phyloP scores from a whole-genome alignment of 768 basidiomycete species.

The Collybiopsis confluens region DNA sequence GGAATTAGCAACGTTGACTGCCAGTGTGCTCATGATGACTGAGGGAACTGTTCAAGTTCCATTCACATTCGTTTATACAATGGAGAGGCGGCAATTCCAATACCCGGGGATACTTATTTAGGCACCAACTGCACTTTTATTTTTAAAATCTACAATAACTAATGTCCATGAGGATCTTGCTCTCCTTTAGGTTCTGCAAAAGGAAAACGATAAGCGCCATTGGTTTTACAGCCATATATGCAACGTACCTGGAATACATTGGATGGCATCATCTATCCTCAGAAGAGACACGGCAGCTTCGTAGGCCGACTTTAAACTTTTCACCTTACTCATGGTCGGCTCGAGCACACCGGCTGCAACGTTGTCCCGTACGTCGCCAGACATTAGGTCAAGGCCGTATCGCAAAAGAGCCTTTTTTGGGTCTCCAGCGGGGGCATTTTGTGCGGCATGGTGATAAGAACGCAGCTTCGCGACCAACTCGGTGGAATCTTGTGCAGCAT shows the following conservation, averaged over 20 bases:
- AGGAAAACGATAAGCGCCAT: constrained; percentile 14
- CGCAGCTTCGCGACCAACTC: constrained; percentile 96
- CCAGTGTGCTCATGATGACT: constrained; percentile 30
- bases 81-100: too few species aligned
- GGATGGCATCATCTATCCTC: constrained; percentile 95
- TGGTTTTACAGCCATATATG: constrained; percentile 3
- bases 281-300: constrained; percentile 94
- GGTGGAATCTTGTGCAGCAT: constrained; percentile 98
- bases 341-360: constrained; percentile 90
- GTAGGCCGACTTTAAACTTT: constrained; percentile 94
- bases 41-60: too few species aligned
- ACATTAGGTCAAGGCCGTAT: constrained; percentile 92
- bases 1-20: constrained; percentile 43
- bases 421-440: constrained; percentile 86
- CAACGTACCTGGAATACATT: constrained; percentile 76
- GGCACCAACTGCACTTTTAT: too few species aligned
- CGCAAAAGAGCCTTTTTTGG: constrained; percentile 87
- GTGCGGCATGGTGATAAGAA: constrained; percentile 95
- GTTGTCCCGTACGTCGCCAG: constrained; percentile 95
- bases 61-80: too few species aligned
- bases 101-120: too few species aligned
- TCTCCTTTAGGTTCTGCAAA: constrained; percentile 65
- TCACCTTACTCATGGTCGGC: constrained; percentile 96
- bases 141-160: constrained; percentile 16
- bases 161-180: constrained; percentile 75